Evolutionary conservation across 2,329 filamentous ascomycete species (phyloP).

Genomic region (Tolypocladium sp.): DNA sequence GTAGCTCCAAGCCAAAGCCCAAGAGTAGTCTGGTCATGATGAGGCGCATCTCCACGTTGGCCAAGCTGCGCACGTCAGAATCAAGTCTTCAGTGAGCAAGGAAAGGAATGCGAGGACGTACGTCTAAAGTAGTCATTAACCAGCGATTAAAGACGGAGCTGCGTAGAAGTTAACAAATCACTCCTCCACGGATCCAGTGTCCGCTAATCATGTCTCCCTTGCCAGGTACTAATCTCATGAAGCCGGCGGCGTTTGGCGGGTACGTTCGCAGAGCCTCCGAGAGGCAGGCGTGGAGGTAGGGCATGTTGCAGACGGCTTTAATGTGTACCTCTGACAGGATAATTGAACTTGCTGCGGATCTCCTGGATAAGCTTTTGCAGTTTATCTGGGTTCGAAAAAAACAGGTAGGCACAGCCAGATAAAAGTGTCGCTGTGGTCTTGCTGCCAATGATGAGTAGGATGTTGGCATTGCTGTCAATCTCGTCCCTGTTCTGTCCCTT

Average conservation of each 20-base stretch:
- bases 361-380: slow-evolving; percentile 25
- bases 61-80: slow-evolving; percentile 23
- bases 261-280: slow-evolving; percentile 30
- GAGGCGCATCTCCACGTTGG: slow-evolving; percentile 39
- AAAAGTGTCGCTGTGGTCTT: slow-evolving; percentile 20
- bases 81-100: neutral
- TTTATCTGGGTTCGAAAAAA: slow-evolving; percentile 17
- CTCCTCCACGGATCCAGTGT: slow-evolving; percentile 18
- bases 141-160: slow-evolving; percentile 22
- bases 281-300: slow-evolving; percentile 22
- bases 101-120: neutral
- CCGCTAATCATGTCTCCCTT: slow-evolving; percentile 19
- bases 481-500: slow-evolving; percentile 3
- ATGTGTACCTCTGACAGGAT: slow-evolving; percentile 2
- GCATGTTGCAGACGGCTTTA: neutral
- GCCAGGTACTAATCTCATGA: slow-evolving; percentile 16
- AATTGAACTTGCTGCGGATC: slow-evolving; percentile 2
- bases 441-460: slow-evolving; percentile 16
- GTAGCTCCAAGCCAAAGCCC: slow-evolving; percentile 35
- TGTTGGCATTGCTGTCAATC: slow-evolving; percentile 8
- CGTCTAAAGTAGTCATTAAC: slow-evolving; percentile 25
- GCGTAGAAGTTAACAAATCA: slow-evolving; percentile 5
- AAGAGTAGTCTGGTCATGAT: slow-evolving; percentile 35
- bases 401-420: slow-evolving; percentile 13
- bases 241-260: slow-evolving; percentile 12